phyloP scores from a whole-genome alignment of 306 rosid genomes.

The Quercus wislizeni region DNA sequence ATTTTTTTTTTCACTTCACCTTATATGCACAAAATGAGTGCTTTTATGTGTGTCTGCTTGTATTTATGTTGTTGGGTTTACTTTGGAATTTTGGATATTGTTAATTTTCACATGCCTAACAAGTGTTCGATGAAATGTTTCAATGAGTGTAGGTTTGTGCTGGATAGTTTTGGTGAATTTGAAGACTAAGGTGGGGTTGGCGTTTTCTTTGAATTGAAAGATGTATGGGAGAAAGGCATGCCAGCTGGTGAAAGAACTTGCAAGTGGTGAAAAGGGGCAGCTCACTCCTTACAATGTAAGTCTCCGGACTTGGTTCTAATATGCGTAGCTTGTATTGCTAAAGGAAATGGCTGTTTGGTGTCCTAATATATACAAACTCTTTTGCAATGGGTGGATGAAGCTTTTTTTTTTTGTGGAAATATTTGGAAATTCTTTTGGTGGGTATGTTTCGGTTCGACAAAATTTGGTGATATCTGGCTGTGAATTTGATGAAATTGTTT shows the following conservation, averaged over 20 bases:
- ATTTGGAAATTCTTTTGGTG: not conserved
- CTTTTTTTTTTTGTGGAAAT: not conserved
- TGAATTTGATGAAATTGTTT: not conserved
- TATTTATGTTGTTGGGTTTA: no score
- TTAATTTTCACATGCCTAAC: not conserved
- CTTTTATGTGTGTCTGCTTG: no score
- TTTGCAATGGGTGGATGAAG: not conserved
- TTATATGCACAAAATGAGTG: no score
- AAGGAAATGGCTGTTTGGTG: not conserved
- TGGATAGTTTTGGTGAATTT: not conserved
- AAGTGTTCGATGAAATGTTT: not conserved
- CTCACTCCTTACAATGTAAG: slow-evolving; percentile 67
- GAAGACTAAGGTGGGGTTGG: not conserved
- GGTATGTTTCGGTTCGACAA: not conserved
- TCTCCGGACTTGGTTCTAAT: not conserved
- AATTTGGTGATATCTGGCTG: not conserved
- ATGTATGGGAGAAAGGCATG: slow-evolving; percentile 84
- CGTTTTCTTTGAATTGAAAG: not conserved
- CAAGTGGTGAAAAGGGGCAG: slow-evolving; percentile 68
- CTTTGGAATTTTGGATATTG: no score
- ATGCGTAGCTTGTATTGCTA: not conserved
- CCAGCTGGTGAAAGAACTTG: slow-evolving; percentile 70
- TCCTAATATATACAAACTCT: not conserved
- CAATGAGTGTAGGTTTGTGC: not conserved
- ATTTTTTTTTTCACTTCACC: no score